A percentile compares a stretch with the other conserved stretches of the same genome.
These are phyloP conservation scores for Ogataea paraovalis DNA, from an alignment of 805 yeast species.

Conservation along the genomic window DNA sequence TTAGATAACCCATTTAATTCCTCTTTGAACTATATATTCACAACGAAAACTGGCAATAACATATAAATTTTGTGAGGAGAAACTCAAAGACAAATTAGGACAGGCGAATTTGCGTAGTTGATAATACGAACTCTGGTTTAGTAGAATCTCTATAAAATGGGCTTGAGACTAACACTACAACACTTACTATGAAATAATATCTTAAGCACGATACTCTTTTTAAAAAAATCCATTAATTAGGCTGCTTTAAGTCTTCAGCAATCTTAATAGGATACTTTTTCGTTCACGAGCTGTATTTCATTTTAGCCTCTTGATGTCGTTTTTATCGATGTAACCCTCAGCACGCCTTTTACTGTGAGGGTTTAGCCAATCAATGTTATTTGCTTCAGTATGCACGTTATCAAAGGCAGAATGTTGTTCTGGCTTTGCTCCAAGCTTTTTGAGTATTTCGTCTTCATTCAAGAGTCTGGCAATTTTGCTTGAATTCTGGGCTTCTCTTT, in stretches of 20 bases:
- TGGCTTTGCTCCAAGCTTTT: constrained; percentile 2
- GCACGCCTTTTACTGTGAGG: not conserved
- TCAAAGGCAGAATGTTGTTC: not conserved
- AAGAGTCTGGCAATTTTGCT: constrained; percentile 12
- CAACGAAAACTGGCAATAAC: too few relatives aligned
- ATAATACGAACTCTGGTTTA: too few relatives aligned
- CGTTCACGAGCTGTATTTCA: not conserved
- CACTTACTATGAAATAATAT: too few relatives aligned
- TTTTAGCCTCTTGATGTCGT: not conserved
- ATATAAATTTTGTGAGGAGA: too few relatives aligned
- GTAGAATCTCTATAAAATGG: too few relatives aligned
- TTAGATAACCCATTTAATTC: too few relatives aligned
- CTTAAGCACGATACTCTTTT: too few relatives aligned
- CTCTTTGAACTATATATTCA: too few relatives aligned
- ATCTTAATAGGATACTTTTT: not conserved
- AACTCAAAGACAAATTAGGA: too few relatives aligned
- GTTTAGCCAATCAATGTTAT: not conserved
- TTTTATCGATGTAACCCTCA: not conserved
- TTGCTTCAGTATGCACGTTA: not conserved
- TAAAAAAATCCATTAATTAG: too few relatives aligned
- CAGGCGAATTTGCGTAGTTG: too few relatives aligned
- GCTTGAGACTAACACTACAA: too few relatives aligned
- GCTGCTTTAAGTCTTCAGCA: not conserved
- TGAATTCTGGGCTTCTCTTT: constrained; percentile 18
- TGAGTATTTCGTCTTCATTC: constrained; percentile 5